Percentiles rank a stretch among this genome's conserved stretches.
Evolutionary conservation across 305 asterid genomes (phyloP).

Genomic region (Petunia hybrid): DNA sequence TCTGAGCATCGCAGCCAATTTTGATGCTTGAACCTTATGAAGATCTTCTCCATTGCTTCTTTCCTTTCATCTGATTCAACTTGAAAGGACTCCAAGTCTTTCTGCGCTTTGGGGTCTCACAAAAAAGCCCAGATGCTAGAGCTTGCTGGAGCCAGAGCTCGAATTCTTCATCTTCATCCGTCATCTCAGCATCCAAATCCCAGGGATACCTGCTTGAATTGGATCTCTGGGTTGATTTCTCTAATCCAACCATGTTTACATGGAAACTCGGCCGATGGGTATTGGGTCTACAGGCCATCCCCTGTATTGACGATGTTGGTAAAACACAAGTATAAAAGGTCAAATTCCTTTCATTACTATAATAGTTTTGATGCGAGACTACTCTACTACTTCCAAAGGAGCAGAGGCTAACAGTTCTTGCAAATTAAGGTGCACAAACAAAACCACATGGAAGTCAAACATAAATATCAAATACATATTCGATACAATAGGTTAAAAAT

Average conservation of each 20-base stretch:
- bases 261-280: slow-evolving; percentile 99
- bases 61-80: slow-evolving; percentile 81
- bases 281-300: slow-evolving; percentile 98
- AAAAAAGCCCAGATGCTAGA: slow-evolving; percentile 89
- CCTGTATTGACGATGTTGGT: slow-evolving; percentile 53
- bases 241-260: slow-evolving; percentile 98
- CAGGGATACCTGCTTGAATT: slow-evolving; percentile 89
- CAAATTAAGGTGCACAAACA: not conserved
- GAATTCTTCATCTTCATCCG: slow-evolving; percentile 94
- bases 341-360: not conserved
- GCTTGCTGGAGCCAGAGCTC: slow-evolving; percentile 99
- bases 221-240: slow-evolving; percentile 74
- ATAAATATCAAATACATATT: not conserved
- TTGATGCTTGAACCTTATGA: slow-evolving; percentile 50
- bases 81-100: slow-evolving; percentile 99
- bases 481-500: not conserved
- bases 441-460: not conserved
- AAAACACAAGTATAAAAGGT: slow-evolving; percentile 9
- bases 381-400: not conserved
- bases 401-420: not conserved
- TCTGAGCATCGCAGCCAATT: not conserved
- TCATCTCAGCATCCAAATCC: slow-evolving; percentile 97
- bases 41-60: slow-evolving; percentile 85
- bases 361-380: not conserved
- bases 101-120: slow-evolving; percentile 89